A percentile compares a stretch with the other conserved stretches of the same genome.
phyloP scores from a whole-genome alignment of 495 filamentous ascomycete genomes.

The Hypoxylon fragiforme region DNA sequence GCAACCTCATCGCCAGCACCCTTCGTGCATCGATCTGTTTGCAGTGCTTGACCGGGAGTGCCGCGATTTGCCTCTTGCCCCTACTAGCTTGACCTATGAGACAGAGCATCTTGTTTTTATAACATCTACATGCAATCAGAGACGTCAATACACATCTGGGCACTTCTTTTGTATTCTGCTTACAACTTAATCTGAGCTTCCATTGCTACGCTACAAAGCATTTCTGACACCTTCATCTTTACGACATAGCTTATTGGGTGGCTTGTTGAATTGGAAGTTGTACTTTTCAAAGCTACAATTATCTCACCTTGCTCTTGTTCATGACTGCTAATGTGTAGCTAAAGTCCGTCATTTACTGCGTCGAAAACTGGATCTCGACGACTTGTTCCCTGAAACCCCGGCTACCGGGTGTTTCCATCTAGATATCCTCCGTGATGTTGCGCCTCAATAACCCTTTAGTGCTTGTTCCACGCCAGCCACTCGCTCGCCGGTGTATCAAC shows the following conservation, averaged over 20 bases:
- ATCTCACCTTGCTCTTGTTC: too few relatives aligned
- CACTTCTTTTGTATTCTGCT: neutral
- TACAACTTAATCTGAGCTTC: too few relatives aligned
- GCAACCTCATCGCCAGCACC: neutral
- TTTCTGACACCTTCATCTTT: neutral
- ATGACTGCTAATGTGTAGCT: too few relatives aligned
- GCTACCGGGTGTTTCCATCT: neutral
- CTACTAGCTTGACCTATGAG: neutral
- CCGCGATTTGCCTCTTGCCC: neutral
- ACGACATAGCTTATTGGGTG: too few relatives aligned
- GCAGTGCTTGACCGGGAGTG: neutral
- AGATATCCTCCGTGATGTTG: neutral
- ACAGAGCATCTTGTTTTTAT: neutral
- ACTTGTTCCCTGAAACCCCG: neutral
- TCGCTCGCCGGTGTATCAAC: neutral
- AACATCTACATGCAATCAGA: neutral
- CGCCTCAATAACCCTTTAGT: too few relatives aligned
- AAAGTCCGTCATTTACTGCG: neutral
- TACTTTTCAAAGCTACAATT: too few relatives aligned
- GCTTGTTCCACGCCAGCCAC: neutral
- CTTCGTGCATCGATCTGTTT: neutral
- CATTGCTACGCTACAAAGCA: neutral
- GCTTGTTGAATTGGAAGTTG: too few relatives aligned
- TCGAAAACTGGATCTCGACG: neutral
- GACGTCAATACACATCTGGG: neutral